phyloP scores from a whole-genome alignment of 2,329 filamentous ascomycete genomes.

The Sporothrix mexicana region DNA sequence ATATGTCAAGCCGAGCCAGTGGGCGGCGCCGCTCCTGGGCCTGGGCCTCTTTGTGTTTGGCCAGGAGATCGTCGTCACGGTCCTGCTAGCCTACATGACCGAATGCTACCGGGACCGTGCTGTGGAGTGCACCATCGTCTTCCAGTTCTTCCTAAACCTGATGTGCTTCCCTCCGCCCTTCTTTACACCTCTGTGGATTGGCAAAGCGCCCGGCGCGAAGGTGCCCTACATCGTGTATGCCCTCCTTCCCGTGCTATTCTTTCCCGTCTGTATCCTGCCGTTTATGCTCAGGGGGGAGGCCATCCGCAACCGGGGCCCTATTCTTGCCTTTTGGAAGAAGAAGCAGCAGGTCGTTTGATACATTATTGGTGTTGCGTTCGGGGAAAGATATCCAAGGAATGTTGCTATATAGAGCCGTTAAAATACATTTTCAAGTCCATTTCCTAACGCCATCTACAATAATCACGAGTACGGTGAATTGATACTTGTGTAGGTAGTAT shows the following conservation, averaged over 20 bases:
- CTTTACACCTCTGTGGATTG: conserved; percentile 37
- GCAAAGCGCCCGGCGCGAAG: conserved; percentile 29
- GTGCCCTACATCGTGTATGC: conserved; percentile 36
- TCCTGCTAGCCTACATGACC: conserved; percentile 37
- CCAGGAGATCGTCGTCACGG: conserved; percentile 36
- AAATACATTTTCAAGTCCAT: too few relatives aligned
- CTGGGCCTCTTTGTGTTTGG: conserved; percentile 32
- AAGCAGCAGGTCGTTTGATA: background rate
- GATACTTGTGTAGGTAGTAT: too few relatives aligned
- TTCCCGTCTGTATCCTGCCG: conserved; percentile 32
- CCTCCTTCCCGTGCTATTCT: conserved; percentile 32
- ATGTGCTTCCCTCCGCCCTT: conserved; percentile 37
- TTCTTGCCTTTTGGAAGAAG: conserved; percentile 14
- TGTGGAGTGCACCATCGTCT: conserved; percentile 37
- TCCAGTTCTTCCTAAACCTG: conserved; percentile 37
- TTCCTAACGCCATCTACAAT: too few relatives aligned
- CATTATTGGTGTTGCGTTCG: too few relatives aligned
- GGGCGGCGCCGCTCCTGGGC: conserved; percentile 31
- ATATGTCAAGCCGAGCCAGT: conserved; percentile 27
- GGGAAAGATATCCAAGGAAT: too few relatives aligned
- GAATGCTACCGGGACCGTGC: conserved; percentile 36
- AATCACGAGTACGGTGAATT: too few relatives aligned
- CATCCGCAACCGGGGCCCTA: conserved; percentile 28
- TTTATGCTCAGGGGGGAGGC: conserved; percentile 36
- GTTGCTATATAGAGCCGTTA: too few relatives aligned